phyloP scores from a whole-genome alignment of 257 asterid genomes.

The Linaria vulgaris region DNA sequence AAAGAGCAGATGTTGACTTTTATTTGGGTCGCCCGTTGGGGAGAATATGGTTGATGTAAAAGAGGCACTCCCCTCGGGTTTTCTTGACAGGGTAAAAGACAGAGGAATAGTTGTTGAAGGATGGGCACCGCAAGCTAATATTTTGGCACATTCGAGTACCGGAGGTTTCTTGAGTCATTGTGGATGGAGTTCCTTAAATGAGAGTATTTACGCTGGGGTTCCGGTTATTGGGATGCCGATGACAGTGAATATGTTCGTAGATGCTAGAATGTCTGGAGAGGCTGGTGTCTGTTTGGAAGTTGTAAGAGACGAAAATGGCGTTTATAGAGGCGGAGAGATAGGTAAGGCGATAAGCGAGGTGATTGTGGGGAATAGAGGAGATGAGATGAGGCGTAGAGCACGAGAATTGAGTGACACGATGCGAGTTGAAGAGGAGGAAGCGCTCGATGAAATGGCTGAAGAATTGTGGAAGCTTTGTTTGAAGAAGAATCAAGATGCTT shows the following conservation, averaged over 20 bases:
- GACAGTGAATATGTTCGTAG: conserved; percentile 31
- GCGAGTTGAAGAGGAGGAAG: conserved; percentile 33
- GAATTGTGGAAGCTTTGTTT: conserved; percentile 29
- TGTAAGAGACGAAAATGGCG: conserved; percentile 22
- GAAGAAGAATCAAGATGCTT: conserved; percentile 3
- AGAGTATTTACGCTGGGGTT: conserved; percentile 31
- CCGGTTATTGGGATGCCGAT: conserved; percentile 44
- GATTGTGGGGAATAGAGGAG: conserved; percentile 26
- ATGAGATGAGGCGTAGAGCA: conserved; percentile 30
- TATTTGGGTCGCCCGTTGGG: conserved; percentile 36
- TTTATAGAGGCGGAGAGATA: conserved; percentile 27
- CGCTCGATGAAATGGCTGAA: conserved; percentile 26
- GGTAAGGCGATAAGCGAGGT: conserved; percentile 31
- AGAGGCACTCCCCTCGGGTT: conserved; percentile 28
- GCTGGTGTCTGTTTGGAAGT: conserved; percentile 35
- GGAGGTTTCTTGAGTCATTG: conserved; percentile 41
- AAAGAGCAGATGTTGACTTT: conserved; percentile 33
- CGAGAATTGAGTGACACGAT: conserved; percentile 33
- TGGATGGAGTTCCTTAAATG: conserved; percentile 39
- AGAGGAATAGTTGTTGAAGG: conserved; percentile 31
- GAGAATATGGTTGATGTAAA: conserved; percentile 4
- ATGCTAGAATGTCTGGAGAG: conserved; percentile 30
- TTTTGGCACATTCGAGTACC: conserved; percentile 27
- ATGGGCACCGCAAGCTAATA: conserved; percentile 40
- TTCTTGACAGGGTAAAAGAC: conserved; percentile 34